Base-by-base conservation (phyloP, 2,329 filamentous ascomycete species). In the Phyllosticta paracitricarpa region DNA sequence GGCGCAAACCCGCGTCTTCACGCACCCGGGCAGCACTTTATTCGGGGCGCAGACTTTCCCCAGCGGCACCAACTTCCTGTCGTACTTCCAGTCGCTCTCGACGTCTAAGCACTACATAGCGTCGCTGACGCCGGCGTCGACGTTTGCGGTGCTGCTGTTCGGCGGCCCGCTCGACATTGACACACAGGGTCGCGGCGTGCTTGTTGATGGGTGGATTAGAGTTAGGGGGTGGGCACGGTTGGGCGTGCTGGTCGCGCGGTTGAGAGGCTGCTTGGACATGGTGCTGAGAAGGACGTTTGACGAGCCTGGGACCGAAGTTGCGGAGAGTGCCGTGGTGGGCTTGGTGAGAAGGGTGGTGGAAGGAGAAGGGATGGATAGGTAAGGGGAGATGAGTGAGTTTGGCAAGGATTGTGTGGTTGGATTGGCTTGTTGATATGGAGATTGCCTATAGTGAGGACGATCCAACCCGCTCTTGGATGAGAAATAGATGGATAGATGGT, bases 151-250 rank as follows among this genome's bases (percentile, higher is more conserved):
- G 35, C 83, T 99, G 26, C 81, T 99, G 62, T 97, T 99, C 74
- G 89, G 87, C 0, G 94, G 94, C 0, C 81, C 84, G 1, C 91
- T 97, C 57, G 84, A 86, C 63, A 84, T 97, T 2, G 94, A 97
- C 75, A 96, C 91, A 0, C 78, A 91, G 53, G 93, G 93, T 5
- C 81, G 92, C 24, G 94, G 94, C 0, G 77, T 99, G 19, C 78
- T 97, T 2, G 89, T 99, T 3, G 94, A 97, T 75, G 91, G 90
- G 58, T 97, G 93, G 94, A 78, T 97, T 35, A 74, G 83, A 40
- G 77, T 99, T 33, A 82, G 91, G 25, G 94, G 94, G 0, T 99
- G 94, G 94, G 93, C 94, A 1, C 84, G 94, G 55, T 94, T 99
- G 65, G 94, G 93, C 30, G 93, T 97, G 12, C 74, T 99, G 66